Evolutionary conservation across 768 basidiomycete genomes (phyloP), one percentile per base, ranked within the genome.

Genomic region (Aureoboletus auriporus): DNA sequence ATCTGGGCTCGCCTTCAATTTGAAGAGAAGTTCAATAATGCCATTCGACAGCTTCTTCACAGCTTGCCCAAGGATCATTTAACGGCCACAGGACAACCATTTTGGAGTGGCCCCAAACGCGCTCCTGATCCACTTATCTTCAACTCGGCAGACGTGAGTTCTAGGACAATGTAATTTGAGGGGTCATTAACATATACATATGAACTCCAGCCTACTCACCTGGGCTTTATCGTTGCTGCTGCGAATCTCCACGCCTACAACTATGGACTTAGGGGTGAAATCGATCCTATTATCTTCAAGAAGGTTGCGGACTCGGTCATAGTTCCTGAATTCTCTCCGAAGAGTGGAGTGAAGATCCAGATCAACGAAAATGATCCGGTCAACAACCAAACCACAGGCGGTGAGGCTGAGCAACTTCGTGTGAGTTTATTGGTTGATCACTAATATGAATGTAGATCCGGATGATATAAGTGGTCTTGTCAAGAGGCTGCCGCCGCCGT

Each of bases 81-180:
- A 40, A 93, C 94, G 8, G 91, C 82, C 61, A 86, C 84, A 16
- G 96, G 96, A 6, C 90, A 93, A 58, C 94, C 93, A 10, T 99
- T 99, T 79, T 99, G 96, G 96, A 94, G 92, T 58, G 93, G 94
- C 16, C 96, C 96, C 3, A 99, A 99, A 75, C 82, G 96, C 51
- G 95, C 94, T 7, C 96, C 96, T 11, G 93, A 97, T 42, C 76
- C 95, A 26, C 73, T 99, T 54, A 74, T 74, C 6, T 99, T 98
- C 70, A 77, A 93, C 69, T 80, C 90, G 9, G 84, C 77, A 55
- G 84, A 97, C 61, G 95, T 97, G 62, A 68, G 89, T 72, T 41
- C 17, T 42, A 14, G 7, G 12, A 39, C 27, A 54, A 44, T 41
- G 28, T 26, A 10, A 27, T 23, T 35, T 39, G 16, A 48, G 46